Base-by-base conservation (phyloP, 768 basidiomycete species). In the Mrakia frigida region DNA sequence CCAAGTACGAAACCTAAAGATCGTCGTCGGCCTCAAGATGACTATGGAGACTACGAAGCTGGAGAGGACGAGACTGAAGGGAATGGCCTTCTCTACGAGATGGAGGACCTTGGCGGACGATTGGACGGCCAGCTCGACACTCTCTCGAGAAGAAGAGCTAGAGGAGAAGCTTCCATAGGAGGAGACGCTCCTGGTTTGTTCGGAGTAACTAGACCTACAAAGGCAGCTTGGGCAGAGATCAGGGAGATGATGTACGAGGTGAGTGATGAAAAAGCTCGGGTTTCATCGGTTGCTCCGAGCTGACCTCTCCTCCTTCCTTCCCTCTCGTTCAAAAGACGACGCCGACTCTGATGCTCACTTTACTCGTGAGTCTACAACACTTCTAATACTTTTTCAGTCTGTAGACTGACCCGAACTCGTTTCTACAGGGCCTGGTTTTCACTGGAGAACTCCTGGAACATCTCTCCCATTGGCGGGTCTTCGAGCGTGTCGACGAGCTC, bases 401-500 rank as follows among this genome's bases (percentile, higher is more conserved):
- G 52, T 50, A 50, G 46, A 6, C 37, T 59, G 43, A 46, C 53
- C 35, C 13, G 11, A 5, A 0, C 18, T 11, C 25, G 23, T 31
- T 43, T 35, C 11, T 63, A 6, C 33, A 77, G 76, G 92, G 94
- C 13, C 86, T 94, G 61, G 85, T 97, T 46, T 91, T 98, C 80
- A 95, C 95, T 2, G 96, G 97, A 23, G 90, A 94, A 82, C 87
- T 98, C 0, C 84, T 99, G 41, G 91, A 93, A 83, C 89, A 89
- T 78, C 89, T 98, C 73, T 91, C 94, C 74, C 93, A 94, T 78
- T 98, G 94, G 94, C 87, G 85, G 78, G 94, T 95, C 43, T 94
- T 99, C 88, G 86, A 86, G 68, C 87, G 91, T 59, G 89, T 98
- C 68, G 91, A 98, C 85, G 94, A 98, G 82, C 89, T 98, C 74